These are phyloP conservation scores for Eucalyptus victrix DNA, from an alignment of 345 rosid species.

Conservation along the genomic window DNA sequence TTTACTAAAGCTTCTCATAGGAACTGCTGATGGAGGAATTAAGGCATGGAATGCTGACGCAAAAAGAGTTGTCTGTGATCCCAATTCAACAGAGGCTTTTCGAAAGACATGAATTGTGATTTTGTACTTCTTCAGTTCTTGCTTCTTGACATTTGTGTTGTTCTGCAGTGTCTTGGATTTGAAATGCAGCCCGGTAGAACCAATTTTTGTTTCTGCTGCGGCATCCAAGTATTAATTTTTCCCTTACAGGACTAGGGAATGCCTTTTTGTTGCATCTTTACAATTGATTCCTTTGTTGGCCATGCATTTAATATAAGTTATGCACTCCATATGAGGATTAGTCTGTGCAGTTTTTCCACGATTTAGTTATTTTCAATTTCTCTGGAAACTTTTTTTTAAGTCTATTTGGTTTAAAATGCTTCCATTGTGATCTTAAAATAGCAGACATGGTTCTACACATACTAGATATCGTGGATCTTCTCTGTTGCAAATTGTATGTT, in stretches of 20 bases:
- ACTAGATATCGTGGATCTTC: not conserved
- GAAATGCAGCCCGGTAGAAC: constrained; percentile 68
- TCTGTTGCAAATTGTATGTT: not conserved
- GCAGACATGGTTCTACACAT: not conserved
- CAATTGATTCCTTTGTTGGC: not conserved
- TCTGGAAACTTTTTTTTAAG: not conserved
- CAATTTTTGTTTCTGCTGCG: constrained; percentile 62
- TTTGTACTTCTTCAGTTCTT: not conserved
- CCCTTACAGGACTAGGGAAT: not conserved
- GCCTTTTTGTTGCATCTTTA: not conserved
- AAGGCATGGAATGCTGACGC: constrained; percentile 76
- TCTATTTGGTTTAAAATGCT: not conserved
- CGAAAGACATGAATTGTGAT: not conserved
- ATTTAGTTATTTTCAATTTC: not conserved
- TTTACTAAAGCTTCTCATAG: constrained; percentile 53
- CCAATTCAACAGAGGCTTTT: constrained; percentile 37
- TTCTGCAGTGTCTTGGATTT: constrained; percentile 53
- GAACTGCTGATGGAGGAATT: constrained; percentile 66
- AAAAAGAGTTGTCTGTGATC: constrained; percentile 70
- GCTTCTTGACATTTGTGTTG: not conserved
- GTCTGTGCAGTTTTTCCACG: not conserved
- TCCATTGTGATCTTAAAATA: not conserved
- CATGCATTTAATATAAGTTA: not conserved
- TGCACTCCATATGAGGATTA: not conserved
- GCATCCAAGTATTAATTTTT: constrained; percentile 36